Evolutionary conservation across 2,329 filamentous ascomycete genomes (phyloP), one percentile per base, ranked within the genome.

Genomic region (Claviceps arundinis): DNA sequence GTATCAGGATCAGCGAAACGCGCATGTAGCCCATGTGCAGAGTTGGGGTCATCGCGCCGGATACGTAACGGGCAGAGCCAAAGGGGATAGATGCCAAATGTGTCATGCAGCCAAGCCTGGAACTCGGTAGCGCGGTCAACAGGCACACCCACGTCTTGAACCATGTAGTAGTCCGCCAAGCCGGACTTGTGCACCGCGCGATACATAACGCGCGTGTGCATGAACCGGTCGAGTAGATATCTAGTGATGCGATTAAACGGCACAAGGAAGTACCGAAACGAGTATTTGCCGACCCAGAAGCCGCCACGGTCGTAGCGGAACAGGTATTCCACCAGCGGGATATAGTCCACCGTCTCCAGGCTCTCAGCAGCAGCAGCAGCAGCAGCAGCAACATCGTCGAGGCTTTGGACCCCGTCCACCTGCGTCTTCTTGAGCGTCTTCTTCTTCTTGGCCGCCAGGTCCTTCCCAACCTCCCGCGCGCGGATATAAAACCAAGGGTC

Each of bases 401-500:
- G 38, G 11, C 42, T 44, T 7, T 26, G 11, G 0, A n/a, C 24
- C 5, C 13, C 42, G 4, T 34, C 30, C 30, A 34, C 22, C 22
- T 16, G 4, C 17, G 8, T 82, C 34, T 73, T 69, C 0, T 63
- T 59, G 26, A 58, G 48, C 54, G 51, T 16, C 54, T 62, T 49
- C 14, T 69, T 75, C 55, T 63, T 64, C 0, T 61, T 51, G n/a
- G 68, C 65, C 0, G 56, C 63, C 0, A 69, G 66, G 53, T 70
- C 71, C 2, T 71, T 64, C 51, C 73, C 66, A 37, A 84, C 70
- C 41, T 77, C 69, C 59, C 77, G 69, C n/a, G 78, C 85, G 62
- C 88, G 85, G 54, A 89, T 71, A 62, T 88, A 89, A 65, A 82
- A 88, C 86, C 86, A 89, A 1, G 84, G 82, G 61, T 90, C 85